Evolutionary conservation across 495 filamentous ascomycete genomes (phyloP), one percentile per base, ranked within the genome.

Genomic region (Haplographium delicatum): DNA sequence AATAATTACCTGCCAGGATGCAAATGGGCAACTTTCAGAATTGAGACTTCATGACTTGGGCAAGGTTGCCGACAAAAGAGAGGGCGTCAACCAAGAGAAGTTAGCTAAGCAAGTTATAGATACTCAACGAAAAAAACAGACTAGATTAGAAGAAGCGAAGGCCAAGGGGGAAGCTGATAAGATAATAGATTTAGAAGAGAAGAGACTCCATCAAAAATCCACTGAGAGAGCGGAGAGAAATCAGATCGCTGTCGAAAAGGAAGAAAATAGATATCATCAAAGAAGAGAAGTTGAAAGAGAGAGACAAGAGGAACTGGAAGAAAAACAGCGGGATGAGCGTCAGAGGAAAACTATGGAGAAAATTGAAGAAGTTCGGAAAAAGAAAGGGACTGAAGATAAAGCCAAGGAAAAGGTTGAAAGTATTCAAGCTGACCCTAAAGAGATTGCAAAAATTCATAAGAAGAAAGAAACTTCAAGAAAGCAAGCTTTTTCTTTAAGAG

Each of bases 321-420:
- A 56, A 43, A 37, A 37, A n/a, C 46, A 55, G 20, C 55, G 28
- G 18, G 65, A 68, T 26, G 56, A 55, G 27, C 8, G 16, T 9
- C 20, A 46, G 11, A 47, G 38, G 33, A 47, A 39, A 15, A 43
- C 56, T 16, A 10, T 30, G 10, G 50, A 44, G n/a, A 47, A 45
- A 13, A 58, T 53, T 26, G 26, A 50, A 25, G 47, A 31, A 19
- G 26, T 33, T 26, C 35, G 56, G 16, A 16, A 39, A 26, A 47
- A 44, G 48, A 40, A 34, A 45, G 25, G n/a, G 45, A 11, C 51
- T 51, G 22, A 25, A 20, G 13, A 53, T 53, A 31, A 42, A 35
- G 25, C 27, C 40, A 19, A 22, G 44, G 13, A 54, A 52, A 25
- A 56, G 56, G 16, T 47, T 41, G 31, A 46, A 34, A 13, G 58